Base-by-base conservation (phyloP, 2,329 filamentous ascomycete genomes). In the Xylariaceae sp. region DNA sequence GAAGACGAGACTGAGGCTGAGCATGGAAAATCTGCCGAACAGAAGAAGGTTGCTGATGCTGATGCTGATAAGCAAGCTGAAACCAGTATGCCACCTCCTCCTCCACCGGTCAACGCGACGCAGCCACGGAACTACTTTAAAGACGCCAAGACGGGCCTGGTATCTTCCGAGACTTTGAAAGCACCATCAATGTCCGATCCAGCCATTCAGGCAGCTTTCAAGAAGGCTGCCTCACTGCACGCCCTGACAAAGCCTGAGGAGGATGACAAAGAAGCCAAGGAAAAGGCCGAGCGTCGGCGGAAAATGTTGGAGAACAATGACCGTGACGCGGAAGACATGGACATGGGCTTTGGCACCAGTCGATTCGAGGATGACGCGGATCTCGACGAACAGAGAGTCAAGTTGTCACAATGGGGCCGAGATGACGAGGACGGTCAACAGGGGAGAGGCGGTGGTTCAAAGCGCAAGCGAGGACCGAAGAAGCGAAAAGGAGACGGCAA, bases 281-380 rank as follows among this genome's bases (percentile, higher is more conserved):
- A 84, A 1, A 83, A 86, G 62, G 83, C 88, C 63, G 86, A 86
- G 53, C 86, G 88, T 6, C 84, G 87, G 55, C 88, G 85, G 72
- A 88, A 84, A 65, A 88, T 97, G 78, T 78, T 97, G 4, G 79
- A 87, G 67, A 82, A 82, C 61, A 84, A 86, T 57, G 88, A 89
- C 66, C 84, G 92, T 52, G 93, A 97, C 71, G 85, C 92, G 52
- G 87, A 93, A 59, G 93, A 99, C 74, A 82, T 99, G 76, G 94
- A 99, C 70, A 84, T 97, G 80, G 93, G 92, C 61, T 97, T 99
- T 70, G 94, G 94, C 39, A 90, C 87, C 17, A 94, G 88, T 70
- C 83, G 93, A 34, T 88, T 90, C 69, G 92, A 90, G 56, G 94
- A 97, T 69, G 92, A 92, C 53, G 92, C 92, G 61, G 92, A 96